phyloP scores from a whole-genome alignment of 129 eudicot genomes.

The Mikania micrantha region DNA sequence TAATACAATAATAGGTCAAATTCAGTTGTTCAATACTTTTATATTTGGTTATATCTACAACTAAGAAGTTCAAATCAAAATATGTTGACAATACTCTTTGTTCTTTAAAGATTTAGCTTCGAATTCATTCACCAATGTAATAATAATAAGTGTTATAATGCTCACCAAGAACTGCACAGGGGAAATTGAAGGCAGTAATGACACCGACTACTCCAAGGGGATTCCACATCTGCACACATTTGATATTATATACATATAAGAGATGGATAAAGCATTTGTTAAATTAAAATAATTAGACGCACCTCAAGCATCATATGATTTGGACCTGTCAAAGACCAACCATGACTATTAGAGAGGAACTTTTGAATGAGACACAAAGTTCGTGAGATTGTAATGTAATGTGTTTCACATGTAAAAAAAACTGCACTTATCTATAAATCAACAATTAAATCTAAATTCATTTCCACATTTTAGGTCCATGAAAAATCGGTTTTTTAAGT shows the following conservation, averaged over 20 bases:
- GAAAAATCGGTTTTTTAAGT: neutral
- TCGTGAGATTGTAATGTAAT: neutral
- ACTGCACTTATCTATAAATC: neutral
- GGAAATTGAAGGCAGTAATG: constrained; percentile 97
- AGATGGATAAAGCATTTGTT: neutral
- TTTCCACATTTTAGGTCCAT: neutral
- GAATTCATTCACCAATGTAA: neutral
- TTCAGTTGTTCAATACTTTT: neutral
- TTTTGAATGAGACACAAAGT: neutral
- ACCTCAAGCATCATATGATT: constrained; percentile 98
- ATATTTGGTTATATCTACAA: neutral
- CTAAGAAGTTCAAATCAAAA: neutral
- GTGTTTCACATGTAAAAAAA: neutral
- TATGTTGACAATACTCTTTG: neutral
- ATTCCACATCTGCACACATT: constrained; percentile 77
- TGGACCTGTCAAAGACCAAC: constrained; percentile 64
- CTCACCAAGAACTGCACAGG: constrained; percentile 99
- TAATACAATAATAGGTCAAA: neutral
- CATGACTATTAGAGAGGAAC: constrained; percentile 8
- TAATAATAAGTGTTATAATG: constrained; percentile 2
- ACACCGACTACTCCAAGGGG: constrained; percentile 97
- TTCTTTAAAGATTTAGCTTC: neutral
- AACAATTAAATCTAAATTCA: neutral
- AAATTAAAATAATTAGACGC: constrained; percentile 18
- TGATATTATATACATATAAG: neutral